Percentiles rank a stretch among this genome's conserved stretches.
Conservation (phyloP, 2,329 filamentous ascomycete species). For the Colletotrichum trifolii region DNA sequence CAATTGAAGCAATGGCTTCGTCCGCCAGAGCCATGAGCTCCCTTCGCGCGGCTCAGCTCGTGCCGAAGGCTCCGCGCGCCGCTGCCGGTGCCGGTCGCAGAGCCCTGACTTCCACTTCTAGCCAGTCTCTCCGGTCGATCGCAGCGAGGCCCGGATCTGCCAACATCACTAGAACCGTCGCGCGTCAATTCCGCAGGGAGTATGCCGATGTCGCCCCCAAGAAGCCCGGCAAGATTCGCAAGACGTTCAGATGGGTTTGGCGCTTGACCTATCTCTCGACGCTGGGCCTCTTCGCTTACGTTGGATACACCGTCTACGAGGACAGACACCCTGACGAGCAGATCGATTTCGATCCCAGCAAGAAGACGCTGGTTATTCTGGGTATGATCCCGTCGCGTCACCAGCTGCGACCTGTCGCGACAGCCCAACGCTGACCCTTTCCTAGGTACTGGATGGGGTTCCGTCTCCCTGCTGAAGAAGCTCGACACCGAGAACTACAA, state of each 20-base stretch:
- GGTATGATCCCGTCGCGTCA: constrained; percentile 64
- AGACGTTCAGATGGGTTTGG: constrained; percentile 83
- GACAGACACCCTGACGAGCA: constrained; percentile 86
- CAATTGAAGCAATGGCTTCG: constrained; percentile 56
- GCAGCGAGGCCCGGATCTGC: constrained; percentile 30
- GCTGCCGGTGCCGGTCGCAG: constrained; percentile 44
- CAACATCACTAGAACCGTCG: constrained; percentile 36
- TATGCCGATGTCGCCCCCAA: constrained; percentile 63
- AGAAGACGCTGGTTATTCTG: constrained; percentile 97
- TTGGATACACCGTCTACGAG: constrained; percentile 84
- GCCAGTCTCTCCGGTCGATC: constrained; percentile 28
- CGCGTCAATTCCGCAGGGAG: constrained; percentile 56
- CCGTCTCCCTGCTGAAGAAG: constrained; percentile 96
- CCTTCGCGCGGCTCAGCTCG: constrained; percentile 43
- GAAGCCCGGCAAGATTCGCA: constrained; percentile 71
- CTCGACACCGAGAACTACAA: constrained; percentile 99
- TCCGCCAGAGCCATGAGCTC: constrained; percentile 55
- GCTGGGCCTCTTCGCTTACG: constrained; percentile 75
- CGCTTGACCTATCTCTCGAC: constrained; percentile 82
- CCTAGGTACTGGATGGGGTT: constrained; percentile 92
- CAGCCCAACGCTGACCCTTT: constrained; percentile 34
- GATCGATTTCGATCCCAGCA: constrained; percentile 80
- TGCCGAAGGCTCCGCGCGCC: constrained; percentile 40
- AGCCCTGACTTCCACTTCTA: constrained; percentile 48
- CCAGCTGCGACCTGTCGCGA: background rate